Evolutionary conservation across 306 rosid species (phyloP), one percentile per base, ranked within the genome.

Genomic region (Fragaria nilgerrensis): DNA sequence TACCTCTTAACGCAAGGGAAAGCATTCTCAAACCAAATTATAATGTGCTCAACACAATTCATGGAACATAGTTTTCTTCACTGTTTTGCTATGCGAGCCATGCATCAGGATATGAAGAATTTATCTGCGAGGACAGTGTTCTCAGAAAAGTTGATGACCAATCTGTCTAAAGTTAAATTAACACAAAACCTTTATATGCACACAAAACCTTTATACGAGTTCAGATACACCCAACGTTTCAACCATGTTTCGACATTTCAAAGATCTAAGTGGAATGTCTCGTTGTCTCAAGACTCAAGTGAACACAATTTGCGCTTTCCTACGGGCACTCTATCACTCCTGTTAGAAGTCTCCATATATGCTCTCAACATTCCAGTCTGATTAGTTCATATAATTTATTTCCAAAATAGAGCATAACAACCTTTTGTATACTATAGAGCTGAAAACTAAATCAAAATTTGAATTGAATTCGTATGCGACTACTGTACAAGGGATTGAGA

Each of bases 401-500:
- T 48, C 49, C n/a, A 29, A 32, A 34, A 27, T 12, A 14, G 25
- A 63, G 48, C 14, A 39, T 19, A 53, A 36, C n/a, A 50, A 58
- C 17, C 49, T 44, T 63, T 53, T 22, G 19, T 50, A 53, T 29
- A 63, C 14, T 32, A 76, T 52, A 52, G 81, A 49, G 56, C 67
- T 32, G 34, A 34, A 44, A 44, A 23, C 63, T 44, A 58, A 44
- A 73, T 36, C 39, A 72, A 72, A 76, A 79, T 44, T 77, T 73
- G 43, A 65, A 49, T 32, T 22, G 1, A 29, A 22, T 47, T 45
- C 62, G 22, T 47, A 45, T 63, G 83, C 74, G 47, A 74, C 14
- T 58, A 70, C 90, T 87, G 66, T 87, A 84, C 90, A 87, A 64
- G 48, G 6, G 77, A 80, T 80, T 34, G 49, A 37, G 50, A 25